A percentile compares a stretch with the other conserved stretches of the same genome.
Conservation (phyloP, 257 asterid species). For the Solanum tarijense region DNA sequence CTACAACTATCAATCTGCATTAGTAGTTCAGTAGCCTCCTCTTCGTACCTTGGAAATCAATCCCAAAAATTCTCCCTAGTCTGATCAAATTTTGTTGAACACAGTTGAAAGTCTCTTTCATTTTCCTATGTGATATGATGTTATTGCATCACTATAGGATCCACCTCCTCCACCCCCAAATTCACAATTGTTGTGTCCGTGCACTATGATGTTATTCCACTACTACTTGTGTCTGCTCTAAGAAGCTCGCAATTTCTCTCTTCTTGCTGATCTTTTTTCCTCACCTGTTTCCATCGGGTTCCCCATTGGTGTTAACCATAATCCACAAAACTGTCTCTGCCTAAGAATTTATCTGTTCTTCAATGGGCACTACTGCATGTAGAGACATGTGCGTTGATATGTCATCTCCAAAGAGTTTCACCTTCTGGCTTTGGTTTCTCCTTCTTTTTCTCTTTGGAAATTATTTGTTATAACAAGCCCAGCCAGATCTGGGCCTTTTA, state of each 20-base stretch:
- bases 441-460: not conserved
- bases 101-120: not conserved
- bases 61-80: not conserved
- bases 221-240: not conserved
- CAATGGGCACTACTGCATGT: not conserved
- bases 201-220: not conserved
- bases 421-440: not conserved
- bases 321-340: not conserved
- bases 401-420: not conserved
- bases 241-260: not conserved
- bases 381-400: not conserved
- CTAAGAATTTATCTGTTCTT: not conserved
- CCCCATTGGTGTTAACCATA: not conserved
- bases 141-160: not conserved
- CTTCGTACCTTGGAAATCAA: not conserved
- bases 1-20: not conserved
- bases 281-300: not conserved
- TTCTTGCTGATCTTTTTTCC: not conserved
- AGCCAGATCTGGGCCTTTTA: not conserved
- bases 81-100: not conserved
- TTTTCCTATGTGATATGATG: not conserved
- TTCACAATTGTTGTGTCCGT: not conserved
- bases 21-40: not conserved
- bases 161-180: not conserved
- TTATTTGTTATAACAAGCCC: not conserved